A percentile compares a stretch with the other conserved stretches of the same genome.
These are phyloP conservation scores for Diplodia sapinea DNA, from an alignment of 2,329 filamentous ascomycete genomes.

Conservation along the genomic window DNA sequence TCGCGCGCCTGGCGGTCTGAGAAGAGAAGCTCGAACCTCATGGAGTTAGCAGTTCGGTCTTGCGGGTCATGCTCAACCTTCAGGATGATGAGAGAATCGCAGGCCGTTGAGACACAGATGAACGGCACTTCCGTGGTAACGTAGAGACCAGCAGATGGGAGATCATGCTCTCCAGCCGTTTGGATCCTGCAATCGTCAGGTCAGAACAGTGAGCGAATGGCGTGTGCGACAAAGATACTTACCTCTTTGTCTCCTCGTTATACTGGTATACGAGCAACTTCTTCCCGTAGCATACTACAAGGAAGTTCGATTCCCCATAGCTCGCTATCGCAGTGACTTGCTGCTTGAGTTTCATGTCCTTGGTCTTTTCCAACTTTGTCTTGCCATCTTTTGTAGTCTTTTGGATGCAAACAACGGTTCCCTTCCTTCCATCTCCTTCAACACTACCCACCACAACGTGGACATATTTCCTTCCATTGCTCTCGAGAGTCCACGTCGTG, in stretches of 20 bases:
- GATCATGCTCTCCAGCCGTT: slow-evolving; percentile 41
- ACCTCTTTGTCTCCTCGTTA: slow-evolving; percentile 32
- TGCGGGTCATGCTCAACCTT: slow-evolving; percentile 40
- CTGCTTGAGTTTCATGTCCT: slow-evolving; percentile 41
- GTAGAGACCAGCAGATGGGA: slow-evolving; percentile 58
- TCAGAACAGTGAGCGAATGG: neutral
- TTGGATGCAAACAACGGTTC: slow-evolving; percentile 54
- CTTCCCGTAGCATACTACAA: slow-evolving; percentile 40
- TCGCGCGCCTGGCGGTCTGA: slow-evolving; percentile 41
- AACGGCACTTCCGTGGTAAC: slow-evolving; percentile 55
- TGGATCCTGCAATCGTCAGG: neutral
- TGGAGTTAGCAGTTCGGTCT: neutral
- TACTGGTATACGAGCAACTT: slow-evolving; percentile 42
- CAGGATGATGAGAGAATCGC: slow-evolving; percentile 60
- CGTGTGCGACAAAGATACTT: neutral
- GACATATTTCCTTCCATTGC: slow-evolving; percentile 61
- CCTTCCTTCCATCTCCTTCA: slow-evolving; percentile 45
- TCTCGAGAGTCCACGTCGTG: slow-evolving; percentile 67
- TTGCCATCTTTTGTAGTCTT: slow-evolving; percentile 3
- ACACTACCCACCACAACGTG: slow-evolving; percentile 66
- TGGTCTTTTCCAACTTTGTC: slow-evolving; percentile 52
- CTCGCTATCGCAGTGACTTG: slow-evolving; percentile 44
- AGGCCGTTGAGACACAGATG: slow-evolving; percentile 61
- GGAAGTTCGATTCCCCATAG: slow-evolving; percentile 36
- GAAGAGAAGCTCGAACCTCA: slow-evolving; percentile 38